Percentiles rank a stretch among this genome's conserved stretches.
Evolutionary conservation across 768 basidiomycete species (phyloP).

Genomic region (Polyporus arcularius): DNA sequence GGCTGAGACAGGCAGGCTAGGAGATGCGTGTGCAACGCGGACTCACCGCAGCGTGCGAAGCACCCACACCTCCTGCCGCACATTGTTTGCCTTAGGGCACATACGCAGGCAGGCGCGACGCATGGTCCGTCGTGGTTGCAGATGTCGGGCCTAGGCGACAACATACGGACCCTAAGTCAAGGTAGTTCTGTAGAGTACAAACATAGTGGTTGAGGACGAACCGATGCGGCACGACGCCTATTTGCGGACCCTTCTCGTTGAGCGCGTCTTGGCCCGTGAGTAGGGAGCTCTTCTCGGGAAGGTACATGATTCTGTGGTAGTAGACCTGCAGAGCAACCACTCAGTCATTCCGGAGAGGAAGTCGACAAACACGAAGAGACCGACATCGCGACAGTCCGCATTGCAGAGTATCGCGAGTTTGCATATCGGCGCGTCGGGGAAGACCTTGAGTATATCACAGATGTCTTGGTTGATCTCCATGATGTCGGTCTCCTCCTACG

Average conservation of each 20-base stretch:
- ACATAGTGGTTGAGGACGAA: too few species aligned
- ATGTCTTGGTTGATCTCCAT: background rate
- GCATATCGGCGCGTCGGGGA: background rate
- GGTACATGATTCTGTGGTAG: too few species aligned
- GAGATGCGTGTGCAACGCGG: background rate
- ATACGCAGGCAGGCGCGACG: background rate
- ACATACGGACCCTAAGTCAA: too few species aligned
- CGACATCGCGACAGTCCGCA: background rate
- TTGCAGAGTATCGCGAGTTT: background rate
- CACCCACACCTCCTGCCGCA: background rate
- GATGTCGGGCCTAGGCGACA: background rate
- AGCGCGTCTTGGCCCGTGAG: too few species aligned
- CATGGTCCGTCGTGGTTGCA: background rate
- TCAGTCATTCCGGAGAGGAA: too few species aligned
- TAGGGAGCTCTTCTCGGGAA: too few species aligned
- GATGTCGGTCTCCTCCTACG: too few species aligned
- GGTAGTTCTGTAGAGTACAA: too few species aligned
- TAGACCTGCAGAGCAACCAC: too few species aligned
- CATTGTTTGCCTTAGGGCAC: background rate
- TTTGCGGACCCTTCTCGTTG: too few species aligned
- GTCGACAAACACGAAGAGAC: background rate
- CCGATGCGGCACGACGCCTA: too few species aligned
- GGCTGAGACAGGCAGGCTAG: background rate
- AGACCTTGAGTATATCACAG: background rate
- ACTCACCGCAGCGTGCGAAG: background rate